Conservation (phyloP, 805 yeast genomes). For the Candida stauntonica region DNA sequence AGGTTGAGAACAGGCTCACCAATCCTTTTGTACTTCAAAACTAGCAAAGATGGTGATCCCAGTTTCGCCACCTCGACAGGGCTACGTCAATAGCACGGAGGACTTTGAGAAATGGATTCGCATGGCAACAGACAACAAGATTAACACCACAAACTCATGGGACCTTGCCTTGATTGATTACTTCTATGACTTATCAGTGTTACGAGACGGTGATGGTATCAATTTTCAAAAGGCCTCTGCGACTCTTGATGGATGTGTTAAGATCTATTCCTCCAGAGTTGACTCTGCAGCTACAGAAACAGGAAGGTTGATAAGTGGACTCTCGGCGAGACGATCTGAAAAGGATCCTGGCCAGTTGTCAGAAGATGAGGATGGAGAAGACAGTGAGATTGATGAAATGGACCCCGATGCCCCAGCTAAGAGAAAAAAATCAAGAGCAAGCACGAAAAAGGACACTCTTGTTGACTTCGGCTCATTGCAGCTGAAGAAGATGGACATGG, state of each 20-base stretch:
- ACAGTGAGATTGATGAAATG: slow-evolving; percentile 21
- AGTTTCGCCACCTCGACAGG: slow-evolving; percentile 6
- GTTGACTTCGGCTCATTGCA: slow-evolving; percentile 47
- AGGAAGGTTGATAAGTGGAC: slow-evolving; percentile 73
- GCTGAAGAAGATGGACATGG: slow-evolving; percentile 57
- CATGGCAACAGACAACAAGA: slow-evolving; percentile 78
- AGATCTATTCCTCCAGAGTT: slow-evolving; percentile 84
- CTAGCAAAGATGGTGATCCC: slow-evolving; percentile 13
- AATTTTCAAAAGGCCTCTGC: slow-evolving; percentile 90
- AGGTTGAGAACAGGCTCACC: too few species aligned
- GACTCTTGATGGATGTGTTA: slow-evolving; percentile 91
- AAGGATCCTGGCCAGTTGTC: too few species aligned
- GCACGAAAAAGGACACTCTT: slow-evolving; percentile 38
- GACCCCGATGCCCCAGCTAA: slow-evolving; percentile 22
- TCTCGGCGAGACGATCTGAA: slow-evolving; percentile 42
- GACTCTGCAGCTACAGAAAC: slow-evolving; percentile 92
- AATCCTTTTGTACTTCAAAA: too few species aligned
- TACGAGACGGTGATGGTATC: slow-evolving; percentile 71
- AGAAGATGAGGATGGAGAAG: slow-evolving; percentile 21
- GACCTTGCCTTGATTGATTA: slow-evolving; percentile 87
- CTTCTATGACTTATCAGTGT: slow-evolving; percentile 75
- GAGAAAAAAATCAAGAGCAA: slow-evolving; percentile 16
- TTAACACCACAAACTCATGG: slow-evolving; percentile 85
- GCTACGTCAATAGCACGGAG: slow-evolving; percentile 11
- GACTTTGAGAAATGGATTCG: slow-evolving; percentile 75